phyloP scores from a whole-genome alignment of 1,284 basidiomycete species.

The Schizopora paradoxa region DNA sequence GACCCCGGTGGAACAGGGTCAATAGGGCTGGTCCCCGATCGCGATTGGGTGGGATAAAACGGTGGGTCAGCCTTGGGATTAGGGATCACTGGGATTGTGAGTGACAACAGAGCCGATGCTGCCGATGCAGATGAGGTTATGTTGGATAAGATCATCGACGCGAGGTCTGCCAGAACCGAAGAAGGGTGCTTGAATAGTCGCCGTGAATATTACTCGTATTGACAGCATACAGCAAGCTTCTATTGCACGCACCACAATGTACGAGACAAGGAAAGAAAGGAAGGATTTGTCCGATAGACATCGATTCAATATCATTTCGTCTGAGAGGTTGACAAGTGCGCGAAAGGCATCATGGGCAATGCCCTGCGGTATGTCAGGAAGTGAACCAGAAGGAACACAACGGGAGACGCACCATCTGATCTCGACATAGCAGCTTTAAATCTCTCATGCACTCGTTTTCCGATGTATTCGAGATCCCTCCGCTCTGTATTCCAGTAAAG shows the following conservation, averaged over 20 bases:
- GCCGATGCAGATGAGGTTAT: conserved; percentile 76
- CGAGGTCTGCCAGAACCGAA: conserved; percentile 88
- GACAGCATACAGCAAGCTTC: background rate
- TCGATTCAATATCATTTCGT: conserved; percentile 67
- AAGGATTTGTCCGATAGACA: conserved; percentile 75
- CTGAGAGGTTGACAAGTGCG: conserved; percentile 91
- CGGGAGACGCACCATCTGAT: conserved; percentile 62
- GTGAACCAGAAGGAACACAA: conserved; percentile 16
- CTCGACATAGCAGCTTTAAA: conserved; percentile 80
- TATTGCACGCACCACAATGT: conserved; percentile 73
- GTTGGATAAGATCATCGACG: conserved; percentile 96
- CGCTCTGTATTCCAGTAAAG: conserved; percentile 49
- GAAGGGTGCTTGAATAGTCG: conserved; percentile 64
- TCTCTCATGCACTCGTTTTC: conserved; percentile 69
- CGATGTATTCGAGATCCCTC: conserved; percentile 55
- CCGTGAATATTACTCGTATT: background rate
- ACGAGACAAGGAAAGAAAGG: conserved; percentile 81
- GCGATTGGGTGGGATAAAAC: conserved; percentile 69
- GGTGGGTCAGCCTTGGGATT: conserved; percentile 37
- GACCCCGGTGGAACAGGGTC: conserved; percentile 57
- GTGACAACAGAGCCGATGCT: conserved; percentile 59
- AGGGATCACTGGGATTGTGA: conserved; percentile 63
- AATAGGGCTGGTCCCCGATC: conserved; percentile 64
- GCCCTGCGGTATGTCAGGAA: conserved; percentile 43
- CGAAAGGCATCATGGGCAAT: conserved; percentile 95